Evolutionary conservation across 331 rosid genomes (phyloP).

Genomic region (Prunus yedoensis): DNA sequence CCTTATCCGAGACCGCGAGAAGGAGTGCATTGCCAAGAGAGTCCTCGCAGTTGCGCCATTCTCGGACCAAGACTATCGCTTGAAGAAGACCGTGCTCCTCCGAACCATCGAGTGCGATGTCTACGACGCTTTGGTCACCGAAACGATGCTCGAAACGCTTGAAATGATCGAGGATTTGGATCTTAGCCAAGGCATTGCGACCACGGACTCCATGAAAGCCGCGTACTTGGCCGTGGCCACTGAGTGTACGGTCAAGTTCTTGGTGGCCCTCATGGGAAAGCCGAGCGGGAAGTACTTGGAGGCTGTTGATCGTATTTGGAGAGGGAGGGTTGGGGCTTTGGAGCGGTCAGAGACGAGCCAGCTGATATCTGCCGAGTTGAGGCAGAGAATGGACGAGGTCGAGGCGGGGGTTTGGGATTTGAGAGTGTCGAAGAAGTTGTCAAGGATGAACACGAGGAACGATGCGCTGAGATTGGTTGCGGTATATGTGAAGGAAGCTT

Average conservation of each 20-base stretch:
- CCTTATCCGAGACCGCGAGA: slow-evolving; percentile 46
- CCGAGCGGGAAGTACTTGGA: slow-evolving; percentile 30
- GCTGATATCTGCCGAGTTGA: slow-evolving; percentile 32
- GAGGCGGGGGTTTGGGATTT: slow-evolving; percentile 58
- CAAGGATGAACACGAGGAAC: slow-evolving; percentile 40
- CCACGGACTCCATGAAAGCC: slow-evolving; percentile 32
- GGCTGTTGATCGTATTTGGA: slow-evolving; percentile 42
- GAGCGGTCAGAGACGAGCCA: slow-evolving; percentile 25
- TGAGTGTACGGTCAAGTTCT: slow-evolving; percentile 50
- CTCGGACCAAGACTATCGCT: slow-evolving; percentile 41
- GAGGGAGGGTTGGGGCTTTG: slow-evolving; percentile 29
- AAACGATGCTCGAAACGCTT: slow-evolving; percentile 40
- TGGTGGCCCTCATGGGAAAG: slow-evolving; percentile 11
- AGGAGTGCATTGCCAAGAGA: slow-evolving; percentile 32
- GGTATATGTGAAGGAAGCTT: slow-evolving; percentile 54
- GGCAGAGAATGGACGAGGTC: slow-evolving; percentile 30
- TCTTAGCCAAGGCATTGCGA: slow-evolving; percentile 18
- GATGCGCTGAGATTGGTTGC: slow-evolving; percentile 42
- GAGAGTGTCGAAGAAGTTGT: slow-evolving; percentile 40
- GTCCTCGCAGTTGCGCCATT: slow-evolving; percentile 39
- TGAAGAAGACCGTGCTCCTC: slow-evolving; percentile 56
- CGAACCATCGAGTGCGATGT: slow-evolving; percentile 45
- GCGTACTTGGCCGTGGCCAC: slow-evolving; percentile 72
- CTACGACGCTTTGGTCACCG: slow-evolving; percentile 38
- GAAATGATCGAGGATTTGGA: slow-evolving; percentile 51